Conservation (phyloP, 495 filamentous ascomycete species). For the Penicillium daleae region DNA sequence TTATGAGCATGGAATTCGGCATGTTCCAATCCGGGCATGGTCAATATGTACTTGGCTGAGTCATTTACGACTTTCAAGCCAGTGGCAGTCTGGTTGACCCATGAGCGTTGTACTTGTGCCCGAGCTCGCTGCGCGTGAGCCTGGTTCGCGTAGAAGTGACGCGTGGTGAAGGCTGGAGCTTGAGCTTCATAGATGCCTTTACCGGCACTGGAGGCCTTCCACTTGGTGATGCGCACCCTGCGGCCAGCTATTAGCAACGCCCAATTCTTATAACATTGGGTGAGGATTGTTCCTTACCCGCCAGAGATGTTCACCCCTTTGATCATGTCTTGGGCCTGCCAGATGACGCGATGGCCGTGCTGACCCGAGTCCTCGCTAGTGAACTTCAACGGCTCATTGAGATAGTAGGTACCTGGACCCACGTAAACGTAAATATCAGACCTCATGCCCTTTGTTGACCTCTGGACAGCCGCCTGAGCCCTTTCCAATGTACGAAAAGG, state of each 20-base stretch:
- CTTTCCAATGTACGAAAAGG: background rate
- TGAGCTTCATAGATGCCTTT: background rate
- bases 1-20: conserved; percentile 1
- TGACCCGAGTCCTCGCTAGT: background rate
- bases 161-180: background rate
- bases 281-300: background rate
- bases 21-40: background rate
- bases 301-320: background rate
- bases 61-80: background rate
- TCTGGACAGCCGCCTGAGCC: background rate
- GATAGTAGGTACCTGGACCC: background rate
- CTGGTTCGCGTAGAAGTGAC: conserved; percentile 1
- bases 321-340: background rate
- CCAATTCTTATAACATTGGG: background rate
- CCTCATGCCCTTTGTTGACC: background rate
- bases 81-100: background rate
- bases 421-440: background rate
- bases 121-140: background rate
- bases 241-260: background rate
- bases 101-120: background rate
- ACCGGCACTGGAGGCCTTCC: background rate
- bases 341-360: background rate
- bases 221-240: background rate
- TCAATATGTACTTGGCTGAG: background rate
- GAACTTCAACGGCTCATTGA: background rate